Evolutionary conservation across 164 flowering plant species (phyloP), one percentile per base, ranked within the genome.

Genomic region (Santalum album): DNA sequence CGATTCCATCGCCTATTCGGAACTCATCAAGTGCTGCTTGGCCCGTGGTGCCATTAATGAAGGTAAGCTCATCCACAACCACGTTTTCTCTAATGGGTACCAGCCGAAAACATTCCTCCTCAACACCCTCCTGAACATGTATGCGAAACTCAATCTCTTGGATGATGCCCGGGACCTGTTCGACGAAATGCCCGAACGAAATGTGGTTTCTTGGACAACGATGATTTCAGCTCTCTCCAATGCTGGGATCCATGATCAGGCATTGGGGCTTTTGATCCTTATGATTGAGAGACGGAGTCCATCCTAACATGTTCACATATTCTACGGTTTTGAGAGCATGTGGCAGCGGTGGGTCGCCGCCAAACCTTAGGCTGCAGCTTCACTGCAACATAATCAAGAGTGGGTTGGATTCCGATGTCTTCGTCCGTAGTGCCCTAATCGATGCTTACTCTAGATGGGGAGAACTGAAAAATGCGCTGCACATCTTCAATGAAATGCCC

Each of bases 121-220:
- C 54, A 86, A 84, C 63, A 54, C 57, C 43, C 67, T 89, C 18
- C 55, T 89, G 48, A 73, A 51, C 35, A 84, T 86, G 95, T 86
- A 76, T 12, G 80, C 75, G 0, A 84, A 77, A 49, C 81, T 90
- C 50, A 55, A 66, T 36, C 51, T 80, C 2, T 53, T 90, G 48
- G 70, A 71, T 0, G 79, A 84, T 6, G 94, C 97, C 16, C 62
- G 63, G 52, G 27, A 49, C 0, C 47, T 87, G 86, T 85, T 90
- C 59, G 89, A 83, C 59, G 32, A 76, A 76, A 85, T 90, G 91
- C 77, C 65, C 20, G 79, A 77, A 1, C 64, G 80, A 69, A 83
- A 87, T 53, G 96, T 87, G 36, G 84, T 90, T 39, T 75, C 91
- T 17, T 90, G 96, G 98, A 83, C 98, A 5, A 86, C 96, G 0